Percentiles rank a stretch among this genome's conserved stretches.
Evolutionary conservation across 352 stramenopile species (phyloP).

Genomic region (Lagenidium sp.): DNA sequence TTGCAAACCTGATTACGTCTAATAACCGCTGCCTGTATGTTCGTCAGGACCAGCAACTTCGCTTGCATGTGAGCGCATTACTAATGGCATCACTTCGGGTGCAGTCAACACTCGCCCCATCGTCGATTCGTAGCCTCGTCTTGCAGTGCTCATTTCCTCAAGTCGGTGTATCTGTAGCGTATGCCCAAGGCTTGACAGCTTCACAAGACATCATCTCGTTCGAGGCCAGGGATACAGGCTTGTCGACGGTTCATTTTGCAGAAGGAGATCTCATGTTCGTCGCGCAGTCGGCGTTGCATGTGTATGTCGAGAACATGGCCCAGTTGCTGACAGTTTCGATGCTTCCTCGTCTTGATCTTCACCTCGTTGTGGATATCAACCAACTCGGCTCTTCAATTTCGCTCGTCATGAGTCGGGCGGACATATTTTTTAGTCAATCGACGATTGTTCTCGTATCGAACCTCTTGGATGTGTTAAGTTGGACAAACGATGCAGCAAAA

Average conservation of each 20-base stretch:
- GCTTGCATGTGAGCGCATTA: slow-evolving; percentile 55
- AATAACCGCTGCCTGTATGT: too few relatives aligned
- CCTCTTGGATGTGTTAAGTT: slow-evolving; percentile 31
- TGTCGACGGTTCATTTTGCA: slow-evolving; percentile 18
- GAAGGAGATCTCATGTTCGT: slow-evolving; percentile 17
- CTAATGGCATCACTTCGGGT: slow-evolving; percentile 63
- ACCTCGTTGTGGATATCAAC: too few relatives aligned
- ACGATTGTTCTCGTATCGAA: slow-evolving; percentile 54
- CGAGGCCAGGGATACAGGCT: slow-evolving; percentile 35
- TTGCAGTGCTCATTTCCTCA: slow-evolving; percentile 9
- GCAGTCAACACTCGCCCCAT: slow-evolving; percentile 25
- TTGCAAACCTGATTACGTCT: too few relatives aligned
- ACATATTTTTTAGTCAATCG: slow-evolving; percentile 60
- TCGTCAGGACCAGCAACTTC: slow-evolving; percentile 55
- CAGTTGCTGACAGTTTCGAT: slow-evolving; percentile 65
- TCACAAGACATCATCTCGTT: slow-evolving; percentile 51
- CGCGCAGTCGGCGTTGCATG: slow-evolving; percentile 34
- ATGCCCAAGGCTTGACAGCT: slow-evolving; percentile 14
- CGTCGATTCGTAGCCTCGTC: slow-evolving; percentile 31
- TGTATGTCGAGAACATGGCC: slow-evolving; percentile 62
- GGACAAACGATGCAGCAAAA: too few relatives aligned
- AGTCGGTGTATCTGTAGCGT: slow-evolving; percentile 2
- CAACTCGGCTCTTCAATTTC: slow-evolving; percentile 28
- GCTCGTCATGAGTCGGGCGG: slow-evolving; percentile 33
- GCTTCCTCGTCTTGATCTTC: slow-evolving; percentile 42